Evolutionary conservation across 108 stramenopile species (phyloP).

Genomic region (Parietichytrium sp.): DNA sequence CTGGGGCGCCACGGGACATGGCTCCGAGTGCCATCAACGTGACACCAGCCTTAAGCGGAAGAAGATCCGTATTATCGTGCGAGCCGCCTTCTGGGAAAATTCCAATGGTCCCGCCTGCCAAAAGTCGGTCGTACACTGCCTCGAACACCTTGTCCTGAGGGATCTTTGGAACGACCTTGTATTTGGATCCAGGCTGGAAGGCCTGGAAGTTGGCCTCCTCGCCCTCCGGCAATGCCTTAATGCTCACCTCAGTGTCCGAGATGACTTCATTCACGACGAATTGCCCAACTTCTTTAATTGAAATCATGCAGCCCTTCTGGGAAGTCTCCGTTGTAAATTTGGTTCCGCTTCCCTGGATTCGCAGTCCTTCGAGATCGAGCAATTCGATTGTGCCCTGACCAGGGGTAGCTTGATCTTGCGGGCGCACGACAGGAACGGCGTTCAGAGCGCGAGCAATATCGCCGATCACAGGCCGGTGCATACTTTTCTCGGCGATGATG

Average conservation of each 20-base stretch:
- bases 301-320: neutral
- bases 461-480: slow-evolving; percentile 9
- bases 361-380: neutral
- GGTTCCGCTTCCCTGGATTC: neutral
- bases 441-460: neutral
- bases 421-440: neutral
- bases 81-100: slow-evolving; percentile 98
- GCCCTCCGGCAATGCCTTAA: neutral
- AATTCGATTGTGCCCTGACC: neutral
- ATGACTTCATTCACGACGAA: neutral
- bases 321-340: neutral
- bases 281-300: slow-evolving; percentile 34
- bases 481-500: slow-evolving; percentile 10
- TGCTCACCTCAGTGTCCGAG: neutral
- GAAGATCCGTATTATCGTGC: slow-evolving; percentile 91
- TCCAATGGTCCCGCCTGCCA: slow-evolving; percentile 55
- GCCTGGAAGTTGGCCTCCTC: neutral
- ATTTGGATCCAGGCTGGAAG: neutral
- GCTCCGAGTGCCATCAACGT: slow-evolving; percentile 90
- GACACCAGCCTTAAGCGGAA: slow-evolving; percentile 96
- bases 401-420: neutral
- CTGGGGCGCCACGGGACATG: slow-evolving; percentile 73
- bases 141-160: slow-evolving; percentile 58
- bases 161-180: slow-evolving; percentile 55
- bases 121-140: slow-evolving; percentile 48